Percentiles rank a stretch among this genome's conserved stretches.
phyloP scores from a whole-genome alignment of 2,329 filamentous ascomycete species.

The Neofusicoccum umdonicola region DNA sequence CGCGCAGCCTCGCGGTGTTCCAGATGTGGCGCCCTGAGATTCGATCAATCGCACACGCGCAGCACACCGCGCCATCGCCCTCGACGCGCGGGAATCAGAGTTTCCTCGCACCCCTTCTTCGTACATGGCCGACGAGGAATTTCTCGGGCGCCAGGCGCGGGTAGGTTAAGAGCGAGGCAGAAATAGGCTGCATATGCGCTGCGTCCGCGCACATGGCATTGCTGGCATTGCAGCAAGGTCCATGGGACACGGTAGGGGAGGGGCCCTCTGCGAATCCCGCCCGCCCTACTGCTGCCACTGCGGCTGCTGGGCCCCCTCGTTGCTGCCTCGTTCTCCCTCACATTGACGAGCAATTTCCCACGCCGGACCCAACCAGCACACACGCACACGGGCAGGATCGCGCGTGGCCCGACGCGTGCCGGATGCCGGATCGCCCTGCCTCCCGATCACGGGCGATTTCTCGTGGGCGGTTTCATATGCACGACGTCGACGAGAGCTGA shows the following conservation, averaged over 20 bases:
- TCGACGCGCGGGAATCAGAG: too few relatives aligned
- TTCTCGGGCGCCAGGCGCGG: conserved; percentile 2
- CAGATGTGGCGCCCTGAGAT: too few relatives aligned
- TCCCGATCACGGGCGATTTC: too few relatives aligned
- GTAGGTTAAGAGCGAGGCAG: background rate
- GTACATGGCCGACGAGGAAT: background rate
- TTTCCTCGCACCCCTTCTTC: too few relatives aligned
- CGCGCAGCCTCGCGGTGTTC: too few relatives aligned
- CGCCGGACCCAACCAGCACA: background rate
- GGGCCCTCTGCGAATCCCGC: too few relatives aligned
- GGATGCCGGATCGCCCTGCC: conserved; percentile 1
- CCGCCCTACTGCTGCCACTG: too few relatives aligned
- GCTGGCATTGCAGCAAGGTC: conserved; percentile 1
- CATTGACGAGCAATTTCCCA: background rate
- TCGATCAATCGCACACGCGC: too few relatives aligned
- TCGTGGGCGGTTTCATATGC: background rate
- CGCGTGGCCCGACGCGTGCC: background rate
- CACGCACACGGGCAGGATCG: background rate
- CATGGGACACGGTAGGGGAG: too few relatives aligned
- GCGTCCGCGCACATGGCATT: background rate
- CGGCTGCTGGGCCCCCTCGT: too few relatives aligned
- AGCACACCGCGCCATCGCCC: too few relatives aligned
- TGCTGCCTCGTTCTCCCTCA: background rate
- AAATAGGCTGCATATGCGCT: background rate
- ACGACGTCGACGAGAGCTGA: background rate